These are phyloP conservation scores for Boechera divaricarpa DNA, from an alignment of 345 rosid genomes.

Conservation along the genomic window DNA sequence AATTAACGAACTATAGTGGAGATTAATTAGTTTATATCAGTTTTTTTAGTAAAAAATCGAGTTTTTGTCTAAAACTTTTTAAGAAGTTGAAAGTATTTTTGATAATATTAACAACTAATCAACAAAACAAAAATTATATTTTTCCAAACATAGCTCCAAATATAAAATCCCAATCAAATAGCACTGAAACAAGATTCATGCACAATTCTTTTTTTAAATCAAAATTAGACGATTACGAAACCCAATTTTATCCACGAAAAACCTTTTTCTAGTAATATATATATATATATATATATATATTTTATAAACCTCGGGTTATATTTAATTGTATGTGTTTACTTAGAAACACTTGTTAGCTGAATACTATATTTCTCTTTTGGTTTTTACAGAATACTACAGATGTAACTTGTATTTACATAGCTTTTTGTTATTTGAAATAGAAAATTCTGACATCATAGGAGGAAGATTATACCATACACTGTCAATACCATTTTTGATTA, in stretches of 20 bases:
- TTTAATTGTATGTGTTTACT: too few relatives aligned
- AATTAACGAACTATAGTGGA: constrained; percentile 9
- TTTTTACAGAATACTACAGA: too few relatives aligned
- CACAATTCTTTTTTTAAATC: not conserved
- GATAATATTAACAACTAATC: too few relatives aligned
- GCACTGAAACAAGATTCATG: not conserved
- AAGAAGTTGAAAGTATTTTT: not conserved
- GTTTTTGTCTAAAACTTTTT: not conserved
- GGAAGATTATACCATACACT: not conserved
- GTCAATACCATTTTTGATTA: not conserved
- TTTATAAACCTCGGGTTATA: too few relatives aligned
- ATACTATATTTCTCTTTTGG: too few relatives aligned
- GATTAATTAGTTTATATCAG: not conserved
- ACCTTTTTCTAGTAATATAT: not conserved
- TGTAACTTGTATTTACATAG: not conserved
- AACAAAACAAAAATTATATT: not conserved
- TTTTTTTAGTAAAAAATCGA: not conserved
- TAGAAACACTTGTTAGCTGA: too few relatives aligned
- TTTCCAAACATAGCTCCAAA: not conserved
- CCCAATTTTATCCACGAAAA: not conserved
- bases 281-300: too few relatives aligned
- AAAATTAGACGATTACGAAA: not conserved
- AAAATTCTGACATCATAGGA: not conserved
- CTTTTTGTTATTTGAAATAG: not conserved
- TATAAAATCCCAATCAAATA: not conserved